Percentiles rank a stretch among this genome's conserved stretches.
Evolutionary conservation across 768 basidiomycete genomes (phyloP).

Genomic region (Ramaria sp.): DNA sequence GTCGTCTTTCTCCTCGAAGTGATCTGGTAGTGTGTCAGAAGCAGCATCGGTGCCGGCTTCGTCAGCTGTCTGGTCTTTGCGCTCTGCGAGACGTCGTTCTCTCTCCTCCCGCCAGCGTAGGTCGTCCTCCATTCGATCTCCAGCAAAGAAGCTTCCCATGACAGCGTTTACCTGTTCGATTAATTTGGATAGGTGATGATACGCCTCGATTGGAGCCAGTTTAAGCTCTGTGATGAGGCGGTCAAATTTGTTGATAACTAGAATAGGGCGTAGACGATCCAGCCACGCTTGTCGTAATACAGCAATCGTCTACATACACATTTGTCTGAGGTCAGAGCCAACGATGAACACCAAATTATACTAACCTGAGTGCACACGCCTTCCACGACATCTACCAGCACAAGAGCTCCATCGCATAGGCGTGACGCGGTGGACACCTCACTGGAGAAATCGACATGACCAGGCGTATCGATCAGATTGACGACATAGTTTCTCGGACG

Average conservation of each 20-base stretch:
- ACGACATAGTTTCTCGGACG: slow-evolving; percentile 65
- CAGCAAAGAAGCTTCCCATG: slow-evolving; percentile 93
- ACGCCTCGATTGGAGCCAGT: slow-evolving; percentile 82
- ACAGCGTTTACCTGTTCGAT: slow-evolving; percentile 98
- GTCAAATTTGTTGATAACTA: slow-evolving; percentile 96
- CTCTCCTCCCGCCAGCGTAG: slow-evolving; percentile 88
- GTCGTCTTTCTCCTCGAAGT: slow-evolving; percentile 92
- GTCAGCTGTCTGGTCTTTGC: slow-evolving; percentile 61
- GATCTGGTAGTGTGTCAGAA: slow-evolving; percentile 26
- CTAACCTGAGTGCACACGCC: slow-evolving; percentile 95
- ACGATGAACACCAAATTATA: not conserved
- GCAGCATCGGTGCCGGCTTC: slow-evolving; percentile 42
- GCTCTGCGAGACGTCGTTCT: slow-evolving; percentile 66
- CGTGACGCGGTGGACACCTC: slow-evolving; percentile 94
- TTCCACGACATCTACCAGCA: slow-evolving; percentile 93
- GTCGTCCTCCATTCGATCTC: slow-evolving; percentile 96
- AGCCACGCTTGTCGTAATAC: slow-evolving; percentile 93
- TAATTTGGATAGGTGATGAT: slow-evolving; percentile 85
- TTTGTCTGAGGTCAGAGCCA: slow-evolving; percentile 2
- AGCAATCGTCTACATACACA: slow-evolving; percentile 64
- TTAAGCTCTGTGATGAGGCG: slow-evolving; percentile 90
- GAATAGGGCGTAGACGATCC: slow-evolving; percentile 78
- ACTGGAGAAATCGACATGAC: slow-evolving; percentile 96
- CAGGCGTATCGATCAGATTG: slow-evolving; percentile 97
- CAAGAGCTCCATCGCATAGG: slow-evolving; percentile 89